Base-by-base conservation (phyloP, 768 basidiomycete species). In the Candolleomyces eurysporus region DNA sequence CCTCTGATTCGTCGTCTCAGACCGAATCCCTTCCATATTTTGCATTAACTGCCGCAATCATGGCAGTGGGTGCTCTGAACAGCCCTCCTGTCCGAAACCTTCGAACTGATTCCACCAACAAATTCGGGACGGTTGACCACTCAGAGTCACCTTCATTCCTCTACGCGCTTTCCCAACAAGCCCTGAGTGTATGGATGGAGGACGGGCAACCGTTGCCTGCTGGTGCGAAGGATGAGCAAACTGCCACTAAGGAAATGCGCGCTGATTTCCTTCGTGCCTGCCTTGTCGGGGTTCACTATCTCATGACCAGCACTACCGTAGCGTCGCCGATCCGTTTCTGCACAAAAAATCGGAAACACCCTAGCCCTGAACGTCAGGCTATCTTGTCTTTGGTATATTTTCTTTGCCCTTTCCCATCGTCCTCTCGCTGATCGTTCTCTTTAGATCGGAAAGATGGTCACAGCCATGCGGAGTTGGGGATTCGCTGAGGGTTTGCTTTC, bases 381-480 rank as follows among this genome's bases (percentile, higher is more conserved):
- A 21, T 46, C 11, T 36, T 26, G 16, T 19, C 16, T 2, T 21
- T 45, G 5, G 56, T 54, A 57, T 46, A 56, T 58, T 45, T 55
- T 14, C 17, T 26, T 42, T 42, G 53, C 19, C 43, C 14, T 19
- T 46, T 36, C 39, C 31, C 62, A n/a, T 49, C 26, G 19, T 54
- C 58, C 43, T 36, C 11, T 5, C 5, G 26, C 26, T 40, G 22
- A 19, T 50, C 54, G 59, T 40, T 61, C 40, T 58, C 48, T 57
- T 3, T 64, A 88, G 87, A 78, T 88, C 13, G 87, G 87, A 21
- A 90, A 90, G 74, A 81, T 89, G 75, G 82, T 91, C 57, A 88
- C 84, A 63, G 53, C 54, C 2, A 46, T 61, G 14, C 45, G 19
- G 5, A 22, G 22, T 13, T 61, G 61, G 61, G 49, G 36, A 10